Conservation (phyloP, 2,329 filamentous ascomycete genomes). For the Ophiostoma quercus region DNA sequence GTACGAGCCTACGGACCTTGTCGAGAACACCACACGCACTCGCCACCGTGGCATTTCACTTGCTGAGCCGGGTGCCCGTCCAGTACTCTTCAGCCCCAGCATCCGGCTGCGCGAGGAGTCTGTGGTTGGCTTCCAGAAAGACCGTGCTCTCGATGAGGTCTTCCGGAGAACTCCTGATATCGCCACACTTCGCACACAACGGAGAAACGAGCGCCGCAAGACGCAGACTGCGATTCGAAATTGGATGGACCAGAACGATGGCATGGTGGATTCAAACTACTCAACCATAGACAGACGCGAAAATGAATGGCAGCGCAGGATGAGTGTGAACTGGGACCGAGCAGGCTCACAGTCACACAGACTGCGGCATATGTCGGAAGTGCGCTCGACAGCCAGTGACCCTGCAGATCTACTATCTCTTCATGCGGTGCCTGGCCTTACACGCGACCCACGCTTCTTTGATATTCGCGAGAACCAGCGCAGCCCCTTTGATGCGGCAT, state of each 20-base stretch:
- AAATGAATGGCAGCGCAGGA: constrained; percentile 47
- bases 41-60: constrained; percentile 52
- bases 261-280: constrained; percentile 32
- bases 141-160: constrained; percentile 83
- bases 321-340: constrained; percentile 43
- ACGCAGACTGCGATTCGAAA: constrained; percentile 77
- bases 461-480: constrained; percentile 24
- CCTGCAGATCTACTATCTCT: constrained; percentile 57
- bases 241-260: constrained; percentile 77
- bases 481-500: constrained; percentile 35
- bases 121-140: constrained; percentile 81
- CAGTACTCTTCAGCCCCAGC: constrained; percentile 67
- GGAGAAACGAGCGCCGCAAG: constrained; percentile 61
- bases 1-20: constrained; percentile 77
- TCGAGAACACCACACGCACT: constrained; percentile 61
- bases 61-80: constrained; percentile 49
- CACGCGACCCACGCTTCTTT: constrained; percentile 33
- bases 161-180: constrained; percentile 70
- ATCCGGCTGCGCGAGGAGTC: constrained; percentile 76
- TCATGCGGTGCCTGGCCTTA: constrained; percentile 37
- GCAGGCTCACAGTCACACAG: constrained; percentile 41
- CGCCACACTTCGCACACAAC: constrained; percentile 54
- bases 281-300: constrained; percentile 45
- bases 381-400: constrained; percentile 58
- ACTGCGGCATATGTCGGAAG: constrained; percentile 49